Evolutionary conservation across 2,329 filamentous ascomycete species (phyloP).

Genomic region (Atkinsonella texensis): DNA sequence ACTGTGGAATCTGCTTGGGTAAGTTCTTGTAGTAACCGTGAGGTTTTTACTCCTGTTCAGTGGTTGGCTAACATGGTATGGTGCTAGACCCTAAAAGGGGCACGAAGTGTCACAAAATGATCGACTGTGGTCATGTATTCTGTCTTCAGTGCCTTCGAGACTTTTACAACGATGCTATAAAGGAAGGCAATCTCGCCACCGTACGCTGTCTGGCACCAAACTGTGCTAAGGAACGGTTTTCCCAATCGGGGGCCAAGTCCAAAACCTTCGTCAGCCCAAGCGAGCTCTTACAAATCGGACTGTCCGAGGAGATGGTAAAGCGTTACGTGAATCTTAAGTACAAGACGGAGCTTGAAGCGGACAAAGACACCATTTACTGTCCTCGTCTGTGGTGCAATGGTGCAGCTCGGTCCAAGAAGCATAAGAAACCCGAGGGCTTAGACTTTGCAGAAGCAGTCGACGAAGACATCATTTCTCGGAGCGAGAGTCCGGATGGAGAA

Average conservation of each 20-base stretch:
- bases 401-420: slow-evolving; percentile 64
- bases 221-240: slow-evolving; percentile 55
- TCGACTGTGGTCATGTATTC: slow-evolving; percentile 82
- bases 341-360: slow-evolving; percentile 82
- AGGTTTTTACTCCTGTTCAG: background rate
- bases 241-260: slow-evolving; percentile 32
- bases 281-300: slow-evolving; percentile 68
- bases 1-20: slow-evolving; percentile 75
- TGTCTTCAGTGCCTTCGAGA: slow-evolving; percentile 78
- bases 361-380: slow-evolving; percentile 87
- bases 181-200: slow-evolving; percentile 65
- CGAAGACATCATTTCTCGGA: slow-evolving; percentile 19
- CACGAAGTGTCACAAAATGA: slow-evolving; percentile 63
- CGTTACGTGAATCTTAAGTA: slow-evolving; percentile 85
- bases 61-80: background rate
- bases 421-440: slow-evolving; percentile 57
- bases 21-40: slow-evolving; percentile 11
- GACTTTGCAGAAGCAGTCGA: slow-evolving; percentile 41
- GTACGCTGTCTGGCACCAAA: slow-evolving; percentile 71
- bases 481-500: slow-evolving; percentile 10
- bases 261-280: slow-evolving; percentile 66
- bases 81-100: slow-evolving; percentile 76
- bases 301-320: slow-evolving; percentile 60
- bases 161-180: slow-evolving; percentile 82
- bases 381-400: slow-evolving; percentile 88